Conservation (phyloP, 2,329 filamentous ascomycete genomes). For the Graphilbum ipis-grandicollis region DNA sequence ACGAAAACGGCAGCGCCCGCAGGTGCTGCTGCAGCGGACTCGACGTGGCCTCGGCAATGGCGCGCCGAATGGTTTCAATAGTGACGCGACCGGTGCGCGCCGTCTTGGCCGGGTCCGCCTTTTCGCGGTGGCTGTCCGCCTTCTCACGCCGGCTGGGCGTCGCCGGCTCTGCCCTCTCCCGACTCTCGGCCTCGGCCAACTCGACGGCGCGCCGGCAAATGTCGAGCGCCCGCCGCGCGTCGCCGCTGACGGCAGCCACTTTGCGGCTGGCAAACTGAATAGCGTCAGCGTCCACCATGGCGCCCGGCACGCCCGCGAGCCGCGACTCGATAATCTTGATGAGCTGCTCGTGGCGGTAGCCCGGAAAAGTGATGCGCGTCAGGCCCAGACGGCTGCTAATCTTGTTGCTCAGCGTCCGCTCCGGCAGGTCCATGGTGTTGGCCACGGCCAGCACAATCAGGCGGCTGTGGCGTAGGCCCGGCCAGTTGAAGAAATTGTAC, state of each 20-base stretch:
- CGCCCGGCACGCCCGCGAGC: slow-evolving; percentile 69
- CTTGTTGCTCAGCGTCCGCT: slow-evolving; percentile 93
- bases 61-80: slow-evolving; percentile 82
- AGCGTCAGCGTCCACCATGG: slow-evolving; percentile 83
- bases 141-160: slow-evolving; percentile 3
- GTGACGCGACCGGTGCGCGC: slow-evolving; percentile 49
- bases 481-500: slow-evolving; percentile 99
- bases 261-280: slow-evolving; percentile 94
- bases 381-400: slow-evolving; percentile 79
- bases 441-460: slow-evolving; percentile 94
- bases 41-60: slow-evolving; percentile 87
- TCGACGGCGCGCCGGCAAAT: slow-evolving; percentile 93
- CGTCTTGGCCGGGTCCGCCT: slow-evolving; percentile 12
- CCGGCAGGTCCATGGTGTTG: slow-evolving; percentile 97
- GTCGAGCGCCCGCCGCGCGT: slow-evolving; percentile 80
- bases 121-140: slow-evolving; percentile 9
- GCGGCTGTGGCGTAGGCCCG: slow-evolving; percentile 73
- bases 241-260: slow-evolving; percentile 88
- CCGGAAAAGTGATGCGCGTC: slow-evolving; percentile 89
- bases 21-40: slow-evolving; percentile 85
- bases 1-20: slow-evolving; percentile 60
- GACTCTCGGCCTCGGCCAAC: slow-evolving; percentile 61
- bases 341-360: slow-evolving; percentile 91
- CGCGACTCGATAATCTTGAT: slow-evolving; percentile 97
- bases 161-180: not conserved